Conservation (phyloP, 345 rosid species). For the Eucalyptus pauciflora region DNA sequence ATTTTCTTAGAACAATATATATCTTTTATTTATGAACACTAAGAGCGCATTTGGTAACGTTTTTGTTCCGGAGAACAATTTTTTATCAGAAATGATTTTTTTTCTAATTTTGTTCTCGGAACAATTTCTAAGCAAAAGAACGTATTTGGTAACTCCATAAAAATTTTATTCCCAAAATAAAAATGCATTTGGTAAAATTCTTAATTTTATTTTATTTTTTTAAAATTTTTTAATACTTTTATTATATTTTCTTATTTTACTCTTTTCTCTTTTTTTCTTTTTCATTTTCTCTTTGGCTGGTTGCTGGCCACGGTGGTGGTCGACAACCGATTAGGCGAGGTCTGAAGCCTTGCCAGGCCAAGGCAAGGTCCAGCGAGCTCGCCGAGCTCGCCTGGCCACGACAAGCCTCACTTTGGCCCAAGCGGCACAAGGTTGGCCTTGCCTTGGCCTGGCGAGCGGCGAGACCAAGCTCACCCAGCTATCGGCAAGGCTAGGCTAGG, state of each 20-base stretch:
- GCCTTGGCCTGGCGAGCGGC: rapidly evolving
- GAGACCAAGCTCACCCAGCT: no score
- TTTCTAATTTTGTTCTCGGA: rapidly evolving
- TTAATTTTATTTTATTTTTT: no score
- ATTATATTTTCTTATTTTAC: no score
- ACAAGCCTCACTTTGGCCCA: rapidly evolving
- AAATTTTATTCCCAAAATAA: rapidly evolving
- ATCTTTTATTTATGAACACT: not conserved
- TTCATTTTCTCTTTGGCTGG: no score
- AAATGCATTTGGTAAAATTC: rapidly evolving
- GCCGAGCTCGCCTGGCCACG: no score
- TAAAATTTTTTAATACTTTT: no score
- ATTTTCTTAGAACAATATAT: not conserved
- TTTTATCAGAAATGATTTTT: no score
- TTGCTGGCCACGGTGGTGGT: rapidly evolving
- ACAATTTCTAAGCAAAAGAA: rapidly evolving
- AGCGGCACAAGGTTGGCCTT: rapidly evolving
- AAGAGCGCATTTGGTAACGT: rapidly evolving
- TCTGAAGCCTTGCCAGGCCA: no score
- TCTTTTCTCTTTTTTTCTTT: no score
- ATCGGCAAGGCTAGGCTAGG: rapidly evolving
- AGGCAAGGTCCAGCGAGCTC: no score
- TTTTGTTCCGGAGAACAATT: rapidly evolving
- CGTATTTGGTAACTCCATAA: rapidly evolving
- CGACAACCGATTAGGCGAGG: rapidly evolving